Conservation (phyloP, 129 eudicot species). For the Arctium lappa region DNA sequence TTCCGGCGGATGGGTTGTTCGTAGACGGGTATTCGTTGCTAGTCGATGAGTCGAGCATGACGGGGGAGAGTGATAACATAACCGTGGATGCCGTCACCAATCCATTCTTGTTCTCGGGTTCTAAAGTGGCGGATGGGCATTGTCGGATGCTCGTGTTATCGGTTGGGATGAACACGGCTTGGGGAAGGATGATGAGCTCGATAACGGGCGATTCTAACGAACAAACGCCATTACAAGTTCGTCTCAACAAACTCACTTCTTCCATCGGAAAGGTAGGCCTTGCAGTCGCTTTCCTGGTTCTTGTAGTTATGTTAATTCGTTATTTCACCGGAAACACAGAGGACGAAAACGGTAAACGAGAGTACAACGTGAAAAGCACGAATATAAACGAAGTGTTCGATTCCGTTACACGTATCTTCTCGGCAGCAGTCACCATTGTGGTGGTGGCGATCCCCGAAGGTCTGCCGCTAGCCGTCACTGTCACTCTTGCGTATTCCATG, state of each 20-base stretch:
- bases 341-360: slow-evolving; percentile 43
- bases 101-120: slow-evolving; percentile 76
- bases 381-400: slow-evolving; percentile 39
- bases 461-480: slow-evolving; percentile 76
- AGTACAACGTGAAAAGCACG: slow-evolving; percentile 39
- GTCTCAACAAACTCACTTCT: slow-evolving; percentile 68
- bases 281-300: slow-evolving; percentile 67
- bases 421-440: slow-evolving; percentile 82
- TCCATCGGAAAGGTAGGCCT: slow-evolving; percentile 80
- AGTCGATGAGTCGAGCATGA: slow-evolving; percentile 84
- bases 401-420: slow-evolving; percentile 60
- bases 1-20: slow-evolving; percentile 81
- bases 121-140: slow-evolving; percentile 78
- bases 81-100: slow-evolving; percentile 35
- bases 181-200: slow-evolving; percentile 94
- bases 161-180: slow-evolving; percentile 70
- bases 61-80: slow-evolving; percentile 86
- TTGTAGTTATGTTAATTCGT: slow-evolving; percentile 57
- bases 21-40: slow-evolving; percentile 68
- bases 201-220: slow-evolving; percentile 52
- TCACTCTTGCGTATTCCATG: slow-evolving; percentile 90
- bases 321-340: slow-evolving; percentile 74
- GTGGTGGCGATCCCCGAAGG: slow-evolving; percentile 96
- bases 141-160: slow-evolving; percentile 65
- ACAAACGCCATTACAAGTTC: slow-evolving; percentile 69